Percentiles rank a stretch among this genome's conserved stretches.
phyloP scores from a whole-genome alignment of 768 basidiomycete genomes.

The Leccinum truebloodii region DNA sequence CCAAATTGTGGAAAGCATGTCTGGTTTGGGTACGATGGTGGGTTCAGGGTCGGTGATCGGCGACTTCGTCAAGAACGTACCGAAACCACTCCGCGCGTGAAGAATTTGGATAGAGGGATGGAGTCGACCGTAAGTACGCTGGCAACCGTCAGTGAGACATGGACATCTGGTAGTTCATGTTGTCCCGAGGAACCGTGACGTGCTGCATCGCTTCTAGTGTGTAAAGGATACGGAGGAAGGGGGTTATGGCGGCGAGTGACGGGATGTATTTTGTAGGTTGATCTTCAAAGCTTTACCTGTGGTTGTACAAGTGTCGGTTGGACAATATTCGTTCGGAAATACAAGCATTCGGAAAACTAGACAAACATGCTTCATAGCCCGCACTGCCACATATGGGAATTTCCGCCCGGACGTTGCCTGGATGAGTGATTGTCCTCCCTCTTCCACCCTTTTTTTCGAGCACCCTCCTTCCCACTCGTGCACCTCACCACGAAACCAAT shows the following conservation, averaged over 20 bases:
- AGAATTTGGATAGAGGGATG: not conserved
- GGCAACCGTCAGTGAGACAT: slow-evolving; percentile 6
- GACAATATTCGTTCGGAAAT: not conserved
- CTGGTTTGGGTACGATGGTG: slow-evolving; percentile 71
- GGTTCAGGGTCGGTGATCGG: slow-evolving; percentile 25
- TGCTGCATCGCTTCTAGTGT: not conserved
- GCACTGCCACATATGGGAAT: too few relatives aligned
- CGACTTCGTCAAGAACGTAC: not conserved
- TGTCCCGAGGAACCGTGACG: slow-evolving; percentile 4
- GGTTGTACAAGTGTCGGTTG: not conserved
- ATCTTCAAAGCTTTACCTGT: not conserved
- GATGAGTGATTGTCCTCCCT: too few relatives aligned
- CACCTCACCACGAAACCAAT: too few relatives aligned
- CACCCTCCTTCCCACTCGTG: too few relatives aligned
- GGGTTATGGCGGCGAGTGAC: not conserved
- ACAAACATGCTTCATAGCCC: not conserved
- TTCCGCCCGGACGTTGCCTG: too few relatives aligned
- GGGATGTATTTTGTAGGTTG: not conserved
- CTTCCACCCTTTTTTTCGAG: too few relatives aligned
- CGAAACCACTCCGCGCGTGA: not conserved
- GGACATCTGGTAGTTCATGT: slow-evolving; percentile 6
- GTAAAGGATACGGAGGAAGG: not conserved
- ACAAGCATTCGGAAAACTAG: not conserved
- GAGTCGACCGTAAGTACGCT: not conserved
- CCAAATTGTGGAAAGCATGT: slow-evolving; percentile 35